Base-by-base conservation (phyloP, 768 basidiomycete genomes). In the Mycena rosella region DNA sequence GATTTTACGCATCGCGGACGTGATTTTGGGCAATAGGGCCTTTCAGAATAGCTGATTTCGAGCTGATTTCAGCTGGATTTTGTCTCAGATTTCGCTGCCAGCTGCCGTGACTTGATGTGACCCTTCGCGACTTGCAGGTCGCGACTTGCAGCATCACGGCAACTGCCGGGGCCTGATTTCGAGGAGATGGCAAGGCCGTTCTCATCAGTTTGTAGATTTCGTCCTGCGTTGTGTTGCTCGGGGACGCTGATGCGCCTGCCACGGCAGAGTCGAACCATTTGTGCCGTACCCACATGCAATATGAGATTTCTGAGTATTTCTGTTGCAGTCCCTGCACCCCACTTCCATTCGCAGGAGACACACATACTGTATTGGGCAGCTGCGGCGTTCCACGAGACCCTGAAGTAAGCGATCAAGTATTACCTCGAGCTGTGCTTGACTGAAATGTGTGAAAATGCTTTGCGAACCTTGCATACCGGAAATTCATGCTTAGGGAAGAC, bases 271-370 rank as follows among this genome's bases (percentile, higher is more conserved):
- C 70, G 9, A 65, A 77, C 47, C 86, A 86, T 72, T 60, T 80
- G 8, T 83, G 83, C 71, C 80, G 84, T 34, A 81, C 81, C 59
- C 85, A 86, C 1, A 82, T 88, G 69, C 86, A 88, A 74, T 87
- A 85, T 66, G 76, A 76, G 47, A 76, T 88, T 9, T 77, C 79
- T 4, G 85, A 87, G 63, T 78, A 85, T 72, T 71, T 83, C 30
- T 82, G 83, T 63, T 85, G 81, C 65, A 76, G 73, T 36, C 82
- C 84, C 63, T 85, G 81, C 65, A 76, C 73, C 40, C 82, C 83
- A 17, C 74, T 76, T 9, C 83, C 84, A 36, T 69, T 78, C 22
- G 75, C 74, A 18, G 72, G 7, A 17, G 8, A 42, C 48, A n/a
- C n/a, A n/a, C n/a, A n/a, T n/a, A n/a, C n/a, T n/a, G n/a, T n/a